These are phyloP conservation scores for Daldinia sp. DNA, from an alignment of 2,329 filamentous ascomycete species.

Conservation along the genomic window DNA sequence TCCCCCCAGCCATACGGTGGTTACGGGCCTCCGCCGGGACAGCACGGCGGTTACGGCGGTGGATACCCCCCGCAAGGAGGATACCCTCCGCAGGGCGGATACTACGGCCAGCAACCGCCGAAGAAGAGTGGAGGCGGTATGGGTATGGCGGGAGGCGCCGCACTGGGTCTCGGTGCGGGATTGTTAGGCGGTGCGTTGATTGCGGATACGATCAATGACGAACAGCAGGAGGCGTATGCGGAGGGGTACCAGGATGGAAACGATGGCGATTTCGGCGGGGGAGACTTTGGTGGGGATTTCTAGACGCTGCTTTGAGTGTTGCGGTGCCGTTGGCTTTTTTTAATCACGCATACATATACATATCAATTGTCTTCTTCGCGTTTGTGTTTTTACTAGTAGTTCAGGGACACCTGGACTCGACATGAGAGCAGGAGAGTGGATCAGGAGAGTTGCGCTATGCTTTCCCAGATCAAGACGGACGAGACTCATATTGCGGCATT, in stretches of 20 bases:
- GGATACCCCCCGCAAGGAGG: slow-evolving; percentile 18
- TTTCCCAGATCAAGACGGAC: background rate
- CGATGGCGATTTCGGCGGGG: slow-evolving; percentile 49
- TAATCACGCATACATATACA: background rate
- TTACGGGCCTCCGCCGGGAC: slow-evolving; percentile 38
- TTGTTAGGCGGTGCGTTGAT: slow-evolving; percentile 80
- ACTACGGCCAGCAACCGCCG: slow-evolving; percentile 38
- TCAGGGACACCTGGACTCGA: background rate
- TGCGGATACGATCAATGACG: slow-evolving; percentile 70
- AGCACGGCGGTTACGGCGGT: slow-evolving; percentile 46
- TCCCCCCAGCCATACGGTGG: slow-evolving; percentile 50
- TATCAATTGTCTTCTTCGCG: background rate
- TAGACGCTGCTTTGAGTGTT: slow-evolving; percentile 38
- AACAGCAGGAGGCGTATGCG: slow-evolving; percentile 66
- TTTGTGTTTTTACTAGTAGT: background rate
- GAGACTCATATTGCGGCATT: background rate
- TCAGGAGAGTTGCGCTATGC: background rate
- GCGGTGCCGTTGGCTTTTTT: background rate
- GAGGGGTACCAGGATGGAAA: slow-evolving; percentile 58
- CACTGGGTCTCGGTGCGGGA: slow-evolving; percentile 82
- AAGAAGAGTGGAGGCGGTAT: slow-evolving; percentile 61
- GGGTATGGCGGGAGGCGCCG: slow-evolving; percentile 77
- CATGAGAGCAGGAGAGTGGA: background rate
- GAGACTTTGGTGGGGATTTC: slow-evolving; percentile 51
- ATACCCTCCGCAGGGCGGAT: slow-evolving; percentile 21